These are phyloP conservation scores for Oehlia diaphana DNA, from an alignment of 192 early-diverging fungal genomes.

Conservation along the genomic window DNA sequence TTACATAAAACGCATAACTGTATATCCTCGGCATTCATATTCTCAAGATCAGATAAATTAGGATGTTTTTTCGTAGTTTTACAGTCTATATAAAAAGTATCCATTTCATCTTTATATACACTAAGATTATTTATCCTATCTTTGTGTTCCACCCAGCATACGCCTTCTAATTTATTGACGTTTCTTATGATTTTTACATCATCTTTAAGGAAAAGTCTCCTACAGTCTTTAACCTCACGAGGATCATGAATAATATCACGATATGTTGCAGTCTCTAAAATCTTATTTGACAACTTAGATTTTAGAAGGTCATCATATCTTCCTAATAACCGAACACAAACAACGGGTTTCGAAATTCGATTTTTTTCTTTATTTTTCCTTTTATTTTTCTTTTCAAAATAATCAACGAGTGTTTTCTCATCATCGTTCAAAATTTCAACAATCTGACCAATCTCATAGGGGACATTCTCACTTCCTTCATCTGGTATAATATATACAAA, in stretches of 20 bases:
- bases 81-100: constrained; percentile 49
- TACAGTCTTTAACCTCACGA: constrained; percentile 36
- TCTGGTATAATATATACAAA: constrained; percentile 57
- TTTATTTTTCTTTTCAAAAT: not conserved
- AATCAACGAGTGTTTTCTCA: not conserved
- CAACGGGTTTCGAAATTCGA: not conserved
- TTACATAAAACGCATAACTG: constrained; percentile 23
- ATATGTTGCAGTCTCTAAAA: not conserved
- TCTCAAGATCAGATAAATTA: constrained; percentile 30
- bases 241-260: not conserved
- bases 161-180: constrained; percentile 47
- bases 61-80: constrained; percentile 28
- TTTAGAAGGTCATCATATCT: constrained; percentile 14
- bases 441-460: constrained; percentile 60
- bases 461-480: constrained; percentile 31
- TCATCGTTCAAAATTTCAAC: constrained; percentile 29
- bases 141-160: constrained; percentile 57
- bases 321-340: not conserved
- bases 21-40: constrained; percentile 16
- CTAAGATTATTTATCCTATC: constrained; percentile 41
- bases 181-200: constrained; percentile 23
- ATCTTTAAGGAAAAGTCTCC: constrained; percentile 50
- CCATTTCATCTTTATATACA: constrained; percentile 49
- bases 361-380: not conserved
- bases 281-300: not conserved